Evolutionary conservation across 192 early-diverging fungal genomes (phyloP).

Genomic region (Geranomyces variabilis): DNA sequence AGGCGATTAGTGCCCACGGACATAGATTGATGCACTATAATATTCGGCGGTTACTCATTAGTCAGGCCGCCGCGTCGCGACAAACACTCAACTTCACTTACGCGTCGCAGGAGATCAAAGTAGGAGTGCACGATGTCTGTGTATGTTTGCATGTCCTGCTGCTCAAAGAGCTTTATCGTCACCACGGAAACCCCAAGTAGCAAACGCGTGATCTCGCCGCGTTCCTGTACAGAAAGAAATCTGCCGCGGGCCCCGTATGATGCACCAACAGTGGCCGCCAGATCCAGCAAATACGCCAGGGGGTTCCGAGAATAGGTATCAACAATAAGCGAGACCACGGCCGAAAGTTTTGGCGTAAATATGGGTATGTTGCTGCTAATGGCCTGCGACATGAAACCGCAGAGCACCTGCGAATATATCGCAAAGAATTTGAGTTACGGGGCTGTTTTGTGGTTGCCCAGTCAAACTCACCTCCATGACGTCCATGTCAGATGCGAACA

Average conservation of each 20-base stretch:
- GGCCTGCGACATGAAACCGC: constrained; percentile 23
- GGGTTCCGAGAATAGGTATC: background rate
- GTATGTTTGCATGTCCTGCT: constrained; percentile 30
- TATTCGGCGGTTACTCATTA: background rate
- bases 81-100: background rate
- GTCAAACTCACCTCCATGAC: constrained; percentile 39
- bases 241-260: constrained; percentile 17
- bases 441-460: background rate
- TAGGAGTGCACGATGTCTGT: constrained; percentile 38
- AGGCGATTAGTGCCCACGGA: constrained; percentile 30
- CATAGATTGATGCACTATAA: constrained; percentile 4
- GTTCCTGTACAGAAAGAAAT: background rate
- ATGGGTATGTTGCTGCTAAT: constrained; percentile 18
- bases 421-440: background rate
- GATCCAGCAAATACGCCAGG: constrained; percentile 9
- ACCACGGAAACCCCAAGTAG: constrained; percentile 18
- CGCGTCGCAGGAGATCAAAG: constrained; percentile 37
- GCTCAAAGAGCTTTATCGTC: constrained; percentile 17
- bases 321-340: constrained; percentile 16
- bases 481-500: constrained; percentile 36
- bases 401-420: constrained; percentile 3
- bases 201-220: constrained; percentile 15
- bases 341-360: constrained; percentile 23
- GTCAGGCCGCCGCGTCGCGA: background rate
- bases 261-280: constrained; percentile 11